phyloP scores from a whole-genome alignment of 169 alveolate species.

The Besnoitia besnoiti region DNA sequence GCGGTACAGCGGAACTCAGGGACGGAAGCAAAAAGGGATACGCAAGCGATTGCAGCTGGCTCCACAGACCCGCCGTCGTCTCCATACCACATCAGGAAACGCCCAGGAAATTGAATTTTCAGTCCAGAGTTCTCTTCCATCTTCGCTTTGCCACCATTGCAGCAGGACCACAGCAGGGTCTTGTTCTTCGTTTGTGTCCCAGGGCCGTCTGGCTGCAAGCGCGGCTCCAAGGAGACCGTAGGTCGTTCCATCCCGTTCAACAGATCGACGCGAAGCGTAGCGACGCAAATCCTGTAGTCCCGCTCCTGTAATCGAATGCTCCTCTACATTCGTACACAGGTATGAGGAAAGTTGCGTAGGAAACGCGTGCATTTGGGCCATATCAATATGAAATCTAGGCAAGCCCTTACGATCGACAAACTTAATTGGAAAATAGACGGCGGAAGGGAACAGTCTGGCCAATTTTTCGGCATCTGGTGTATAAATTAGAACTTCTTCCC shows the following conservation, averaged over 20 bases:
- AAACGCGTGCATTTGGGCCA: not conserved
- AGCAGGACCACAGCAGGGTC: conserved; percentile 30
- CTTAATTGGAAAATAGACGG: not conserved
- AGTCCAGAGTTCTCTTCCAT: conserved; percentile 1
- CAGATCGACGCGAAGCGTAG: not conserved
- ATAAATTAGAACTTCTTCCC: too few relatives aligned
- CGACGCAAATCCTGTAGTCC: not conserved
- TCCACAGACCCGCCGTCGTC: too few relatives aligned
- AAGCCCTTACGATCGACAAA: not conserved
- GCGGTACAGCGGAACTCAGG: too few relatives aligned
- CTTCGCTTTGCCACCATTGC: conserved; percentile 25
- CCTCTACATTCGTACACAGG: not conserved
- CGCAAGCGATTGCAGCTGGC: too few relatives aligned
- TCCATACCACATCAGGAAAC: not conserved
- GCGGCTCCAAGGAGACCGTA: not conserved
- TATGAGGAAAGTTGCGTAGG: not conserved
- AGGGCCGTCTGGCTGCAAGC: conserved; percentile 22
- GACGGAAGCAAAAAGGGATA: too few relatives aligned
- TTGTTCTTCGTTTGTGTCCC: not conserved
- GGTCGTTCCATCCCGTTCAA: not conserved
- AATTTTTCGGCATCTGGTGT: not conserved
- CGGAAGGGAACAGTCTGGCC: not conserved
- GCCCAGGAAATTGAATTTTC: not conserved
- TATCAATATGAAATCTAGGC: not conserved
- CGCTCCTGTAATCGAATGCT: not conserved